Percentiles rank a stretch among this genome's conserved stretches.
Conservation (phyloP, 75 land plant species). For the Picea glauca region DNA sequence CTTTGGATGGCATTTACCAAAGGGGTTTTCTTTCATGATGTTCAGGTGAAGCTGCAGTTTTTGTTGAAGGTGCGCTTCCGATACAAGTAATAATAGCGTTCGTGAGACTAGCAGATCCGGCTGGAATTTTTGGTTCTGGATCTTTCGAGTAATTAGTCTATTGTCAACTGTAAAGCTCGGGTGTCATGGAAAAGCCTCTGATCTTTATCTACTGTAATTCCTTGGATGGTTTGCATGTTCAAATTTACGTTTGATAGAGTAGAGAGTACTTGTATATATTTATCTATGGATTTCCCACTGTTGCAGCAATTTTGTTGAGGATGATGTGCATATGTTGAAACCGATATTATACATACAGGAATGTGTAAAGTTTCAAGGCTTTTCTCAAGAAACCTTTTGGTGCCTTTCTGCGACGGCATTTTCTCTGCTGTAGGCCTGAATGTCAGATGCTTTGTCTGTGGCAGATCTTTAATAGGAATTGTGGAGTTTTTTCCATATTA, state of each 20-base stretch:
- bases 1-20: not conserved
- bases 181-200: not conserved
- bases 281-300: not conserved
- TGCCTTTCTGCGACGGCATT: too few relatives aligned
- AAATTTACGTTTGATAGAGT: too few relatives aligned
- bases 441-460: too few relatives aligned
- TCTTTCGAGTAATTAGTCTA: not conserved
- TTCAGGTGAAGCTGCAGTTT: slow-evolving; percentile 87
- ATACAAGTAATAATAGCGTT: slow-evolving; percentile 50
- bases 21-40: not conserved
- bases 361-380: too few relatives aligned
- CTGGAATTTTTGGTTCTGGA: not conserved
- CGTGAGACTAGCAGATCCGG: too few relatives aligned
- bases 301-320: not conserved
- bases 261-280: not conserved
- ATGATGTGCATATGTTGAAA: not conserved
- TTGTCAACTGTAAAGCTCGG: not conserved
- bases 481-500: too few relatives aligned
- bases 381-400: too few relatives aligned
- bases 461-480: too few relatives aligned
- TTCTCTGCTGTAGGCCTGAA: too few relatives aligned
- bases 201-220: not conserved
- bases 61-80: slow-evolving; percentile 88
- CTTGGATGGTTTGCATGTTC: too few relatives aligned
- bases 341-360: not conserved